Base-by-base conservation (phyloP, 2,329 filamentous ascomycete species). In the Cladosporium austrohemisphaericum region DNA sequence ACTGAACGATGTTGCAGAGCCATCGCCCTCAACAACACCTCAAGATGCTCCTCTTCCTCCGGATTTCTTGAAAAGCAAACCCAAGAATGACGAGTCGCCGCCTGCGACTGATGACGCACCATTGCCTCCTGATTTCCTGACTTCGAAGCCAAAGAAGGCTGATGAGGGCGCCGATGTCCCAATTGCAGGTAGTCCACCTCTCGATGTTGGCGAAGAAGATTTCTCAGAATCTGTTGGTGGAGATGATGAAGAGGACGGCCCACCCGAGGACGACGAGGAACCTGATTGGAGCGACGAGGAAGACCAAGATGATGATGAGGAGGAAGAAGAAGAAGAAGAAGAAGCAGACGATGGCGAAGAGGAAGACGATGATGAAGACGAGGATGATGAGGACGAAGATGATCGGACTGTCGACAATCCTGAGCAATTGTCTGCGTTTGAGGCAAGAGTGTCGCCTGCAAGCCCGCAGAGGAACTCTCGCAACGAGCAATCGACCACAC, bases 151-250 rank as follows among this genome's bases (percentile, higher is more conserved):
- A 9, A 54, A 57, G 40, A 29, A 53, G n/a, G 33, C 44, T 9
- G 50, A 49, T 22, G 50, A 55, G 11, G 50, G 51, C 10, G 71
- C 74, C 23, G 73, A 67, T 29, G 56, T 68, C 28, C 72, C 73
- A 5, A 63, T 76, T 25, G 73, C 72, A 26, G 73, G 73, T 11
- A 74, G 71, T 33, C 73, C 73, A n/a, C 69, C 71, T 16, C 62
- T 75, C 9, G 68, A 74, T 53, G 55, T 68, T n/a, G 62, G 57
- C 18, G 52, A 53, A 18, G 55, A 56, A 36, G 53, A 46, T 32
- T 57, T 57, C 29, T 64, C 61, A 2, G 60, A 65, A 38, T 61
- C 56, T 26, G 55, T 54, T 7, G 38, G 44, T 28, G 57, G 54
- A 8, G 57, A 50, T 18, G 63, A 67, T 9, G 61, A 60, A 5